phyloP scores from a whole-genome alignment of 345 rosid genomes.

The Melaleuca quinquenervia region DNA sequence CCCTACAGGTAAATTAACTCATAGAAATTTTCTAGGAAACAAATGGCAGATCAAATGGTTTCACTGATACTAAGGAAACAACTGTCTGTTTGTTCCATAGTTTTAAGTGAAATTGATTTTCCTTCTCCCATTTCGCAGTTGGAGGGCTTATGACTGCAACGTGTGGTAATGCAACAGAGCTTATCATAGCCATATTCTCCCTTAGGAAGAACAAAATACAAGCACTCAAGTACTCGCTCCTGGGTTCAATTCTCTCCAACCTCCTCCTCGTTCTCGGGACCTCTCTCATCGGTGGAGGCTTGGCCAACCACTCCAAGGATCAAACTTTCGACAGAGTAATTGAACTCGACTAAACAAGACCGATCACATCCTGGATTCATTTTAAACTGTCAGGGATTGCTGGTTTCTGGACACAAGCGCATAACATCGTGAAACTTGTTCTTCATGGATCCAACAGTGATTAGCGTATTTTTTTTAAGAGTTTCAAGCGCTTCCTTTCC shows the following conservation, averaged over 20 bases:
- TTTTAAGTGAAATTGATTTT: neutral
- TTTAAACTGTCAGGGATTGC: neutral
- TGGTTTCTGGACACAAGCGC: neutral
- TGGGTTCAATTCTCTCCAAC: slow-evolving; percentile 85
- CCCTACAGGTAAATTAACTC: too few relatives aligned
- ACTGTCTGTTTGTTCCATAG: neutral
- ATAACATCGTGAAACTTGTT: neutral
- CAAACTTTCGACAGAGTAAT: slow-evolving; percentile 71
- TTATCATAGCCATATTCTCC: slow-evolving; percentile 80
- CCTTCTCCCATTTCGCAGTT: slow-evolving; percentile 23
- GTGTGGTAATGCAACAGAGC: slow-evolving; percentile 89
- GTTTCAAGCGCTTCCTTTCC: neutral
- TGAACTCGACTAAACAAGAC: neutral
- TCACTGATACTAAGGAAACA: neutral
- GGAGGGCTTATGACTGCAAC: slow-evolving; percentile 93
- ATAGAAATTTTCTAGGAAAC: too few relatives aligned
- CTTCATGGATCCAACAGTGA: neutral
- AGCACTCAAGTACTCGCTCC: slow-evolving; percentile 64
- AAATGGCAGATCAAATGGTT: too few relatives aligned
- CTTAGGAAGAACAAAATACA: slow-evolving; percentile 52
- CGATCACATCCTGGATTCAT: neutral
- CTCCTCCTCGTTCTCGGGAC: slow-evolving; percentile 82
- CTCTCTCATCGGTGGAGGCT: slow-evolving; percentile 75
- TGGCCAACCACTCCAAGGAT: slow-evolving; percentile 64
- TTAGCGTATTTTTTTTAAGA: neutral